Base-by-base conservation (phyloP, 2,329 filamentous ascomycete species). In the Ophiostoma ips region DNA sequence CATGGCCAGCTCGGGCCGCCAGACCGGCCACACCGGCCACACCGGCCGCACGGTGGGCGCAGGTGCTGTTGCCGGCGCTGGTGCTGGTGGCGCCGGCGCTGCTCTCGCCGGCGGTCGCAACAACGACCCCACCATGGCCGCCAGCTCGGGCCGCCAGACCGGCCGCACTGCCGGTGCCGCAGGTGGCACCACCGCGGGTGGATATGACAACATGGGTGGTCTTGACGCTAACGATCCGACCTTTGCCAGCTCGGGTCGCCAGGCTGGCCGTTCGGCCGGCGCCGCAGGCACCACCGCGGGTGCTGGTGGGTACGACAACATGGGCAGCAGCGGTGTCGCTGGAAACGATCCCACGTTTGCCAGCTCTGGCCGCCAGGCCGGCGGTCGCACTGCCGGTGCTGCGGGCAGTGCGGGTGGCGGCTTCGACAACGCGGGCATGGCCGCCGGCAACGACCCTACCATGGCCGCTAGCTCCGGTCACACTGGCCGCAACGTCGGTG, bases 1-100 rank as follows among this genome's bases (percentile, higher is more conserved):
- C 37, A 71, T 77, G 57, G 63, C 69, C 12, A 68, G 72, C 52
- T 36, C n/a, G 31, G 40, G 40, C 5, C n/a, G n/a, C n/a, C n/a
- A n/a, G n/a, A n/a, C n/a, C n/a, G 13, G 19, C 38, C 13, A 5
- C 5, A n/a, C 19, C 13, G 28, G 15, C 37, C 16, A 40, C 28
- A 45, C 16, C 38, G 31, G 45, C 12, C 37, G 30, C 15, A 43
- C 48, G 19, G 28, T 24, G 18, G 49, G 54, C 8, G 63, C 63
- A 35, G 65, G 65, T 16, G 31, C 7, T 46, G 5, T 15, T 33
- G 13, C 13, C 40, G 49, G 54, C 8, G 63, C 63, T 36, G 65
- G 65, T 16, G 31, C 7, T 46, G 5, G n/a, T 35, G 48, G 54
- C 7, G 63, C 63, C 38, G 65, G 65, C 28, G 33, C 31, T 16